Conservation (phyloP, 352 stramenopile species). For the Pythium aphanidermatum region DNA sequence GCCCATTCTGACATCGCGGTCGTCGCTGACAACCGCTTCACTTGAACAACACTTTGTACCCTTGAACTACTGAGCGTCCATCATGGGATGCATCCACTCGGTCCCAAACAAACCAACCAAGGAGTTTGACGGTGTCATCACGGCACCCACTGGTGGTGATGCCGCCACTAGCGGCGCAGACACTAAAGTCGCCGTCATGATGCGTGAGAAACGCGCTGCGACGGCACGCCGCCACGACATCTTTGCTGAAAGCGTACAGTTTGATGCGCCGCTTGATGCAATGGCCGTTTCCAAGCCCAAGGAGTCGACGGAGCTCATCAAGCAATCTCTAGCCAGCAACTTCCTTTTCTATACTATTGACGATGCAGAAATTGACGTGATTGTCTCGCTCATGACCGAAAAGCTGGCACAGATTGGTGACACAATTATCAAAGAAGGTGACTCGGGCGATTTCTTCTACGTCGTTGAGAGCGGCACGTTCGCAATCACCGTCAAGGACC, state of each 20-base stretch:
- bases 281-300: conserved; percentile 32
- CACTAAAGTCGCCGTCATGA: conserved; percentile 46
- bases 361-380: conserved; percentile 68
- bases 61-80: not conserved
- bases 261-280: conserved; percentile 41
- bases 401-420: conserved; percentile 54
- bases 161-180: conserved; percentile 13
- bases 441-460: conserved; percentile 90
- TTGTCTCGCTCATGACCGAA: conserved; percentile 83
- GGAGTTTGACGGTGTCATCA: conserved; percentile 39
- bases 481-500: conserved; percentile 75
- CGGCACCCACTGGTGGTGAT: conserved; percentile 6
- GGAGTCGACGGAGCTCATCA: conserved; percentile 40
- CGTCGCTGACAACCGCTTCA: not conserved
- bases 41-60: not conserved
- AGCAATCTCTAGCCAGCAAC: conserved; percentile 55
- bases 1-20: conserved; percentile 8
- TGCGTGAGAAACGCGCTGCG: conserved; percentile 64
- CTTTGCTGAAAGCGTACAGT: conserved; percentile 64
- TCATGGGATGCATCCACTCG: conserved; percentile 64
- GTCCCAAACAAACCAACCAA: conserved; percentile 36
- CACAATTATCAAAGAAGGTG: conserved; percentile 79
- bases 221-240: conserved; percentile 56
- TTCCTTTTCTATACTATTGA: conserved; percentile 81
- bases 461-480: conserved; percentile 89